Conservation (phyloP, 495 filamentous ascomycete genomes). For the Penicillium malachiteum region DNA sequence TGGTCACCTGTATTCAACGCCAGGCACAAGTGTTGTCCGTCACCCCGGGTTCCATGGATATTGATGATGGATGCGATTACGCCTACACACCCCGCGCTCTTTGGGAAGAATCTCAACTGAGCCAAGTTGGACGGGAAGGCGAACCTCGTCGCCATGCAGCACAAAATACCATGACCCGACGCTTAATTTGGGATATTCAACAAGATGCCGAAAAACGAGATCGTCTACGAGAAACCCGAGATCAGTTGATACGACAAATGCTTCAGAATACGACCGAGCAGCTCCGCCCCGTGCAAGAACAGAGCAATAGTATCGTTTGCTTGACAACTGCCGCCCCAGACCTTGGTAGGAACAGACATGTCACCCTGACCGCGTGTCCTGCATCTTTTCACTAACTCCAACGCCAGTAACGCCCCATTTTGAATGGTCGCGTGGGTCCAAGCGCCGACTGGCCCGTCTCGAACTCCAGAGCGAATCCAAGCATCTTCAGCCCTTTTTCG, state of each 20-base stretch:
- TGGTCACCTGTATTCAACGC: constrained; percentile 39
- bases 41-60: constrained; percentile 23
- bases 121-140: constrained; percentile 40
- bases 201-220: constrained; percentile 34
- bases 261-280: constrained; percentile 25
- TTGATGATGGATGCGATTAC: constrained; percentile 27
- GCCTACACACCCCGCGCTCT: constrained; percentile 26
- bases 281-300: constrained; percentile 26
- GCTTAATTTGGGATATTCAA: constrained; percentile 46
- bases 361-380: background rate
- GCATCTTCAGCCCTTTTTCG: constrained; percentile 44
- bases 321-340: constrained; percentile 37
- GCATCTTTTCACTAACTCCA: constrained; percentile 10
- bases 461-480: constrained; percentile 44
- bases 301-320: constrained; percentile 35
- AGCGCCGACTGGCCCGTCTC: constrained; percentile 40
- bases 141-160: constrained; percentile 36
- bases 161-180: constrained; percentile 40
- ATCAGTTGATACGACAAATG: constrained; percentile 29
- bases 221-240: constrained; percentile 26
- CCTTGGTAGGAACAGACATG: constrained; percentile 29
- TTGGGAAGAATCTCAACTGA: constrained; percentile 39
- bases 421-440: constrained; percentile 34
- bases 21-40: constrained; percentile 25
- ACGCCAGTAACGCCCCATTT: constrained; percentile 29